These are phyloP conservation scores for Globisporangium camurandrum DNA, from an alignment of 352 stramenopile species.

Conservation along the genomic window DNA sequence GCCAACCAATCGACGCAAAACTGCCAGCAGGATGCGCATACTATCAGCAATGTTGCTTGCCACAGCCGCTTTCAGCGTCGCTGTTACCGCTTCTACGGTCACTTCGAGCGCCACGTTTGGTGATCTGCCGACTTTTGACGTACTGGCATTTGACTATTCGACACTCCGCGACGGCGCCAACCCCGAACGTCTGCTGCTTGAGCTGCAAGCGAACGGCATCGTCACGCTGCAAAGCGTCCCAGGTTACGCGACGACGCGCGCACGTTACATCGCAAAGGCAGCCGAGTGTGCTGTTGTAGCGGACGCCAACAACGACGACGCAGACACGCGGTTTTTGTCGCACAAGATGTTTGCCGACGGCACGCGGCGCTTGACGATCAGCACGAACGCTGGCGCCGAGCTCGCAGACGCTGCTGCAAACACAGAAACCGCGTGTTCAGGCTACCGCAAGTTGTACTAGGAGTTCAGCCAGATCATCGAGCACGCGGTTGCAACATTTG, in stretches of 20 bases:
- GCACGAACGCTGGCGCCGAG: slow-evolving; percentile 33
- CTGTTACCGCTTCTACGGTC: too few species aligned
- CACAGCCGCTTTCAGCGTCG: too few species aligned
- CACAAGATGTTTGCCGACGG: slow-evolving; percentile 54
- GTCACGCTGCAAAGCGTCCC: slow-evolving; percentile 58
- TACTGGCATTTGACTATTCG: slow-evolving; percentile 51
- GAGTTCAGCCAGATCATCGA: slow-evolving; percentile 39
- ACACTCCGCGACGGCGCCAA: slow-evolving; percentile 24
- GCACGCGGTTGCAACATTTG: slow-evolving; percentile 35
- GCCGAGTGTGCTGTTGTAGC: slow-evolving; percentile 37
- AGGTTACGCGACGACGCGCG: slow-evolving; percentile 29
- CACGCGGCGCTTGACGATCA: slow-evolving; percentile 68
- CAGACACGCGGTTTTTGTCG: slow-evolving; percentile 30
- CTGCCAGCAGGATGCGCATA: too few species aligned
- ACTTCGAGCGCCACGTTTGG: too few species aligned
- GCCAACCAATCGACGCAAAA: too few species aligned
- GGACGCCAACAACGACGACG: slow-evolving; percentile 8
- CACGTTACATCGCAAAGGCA: slow-evolving; percentile 37
- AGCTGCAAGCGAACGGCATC: slow-evolving; percentile 64
- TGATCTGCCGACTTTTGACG: slow-evolving; percentile 28
- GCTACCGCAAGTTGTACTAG: slow-evolving; percentile 28
- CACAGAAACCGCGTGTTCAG: slow-evolving; percentile 27
- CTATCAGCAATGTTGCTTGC: too few species aligned
- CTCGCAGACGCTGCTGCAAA: slow-evolving; percentile 10
- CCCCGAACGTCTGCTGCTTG: slow-evolving; percentile 29